Evolutionary conservation across 2,329 filamentous ascomycete genomes (phyloP).

Genomic region (Neonectria coccinea): DNA sequence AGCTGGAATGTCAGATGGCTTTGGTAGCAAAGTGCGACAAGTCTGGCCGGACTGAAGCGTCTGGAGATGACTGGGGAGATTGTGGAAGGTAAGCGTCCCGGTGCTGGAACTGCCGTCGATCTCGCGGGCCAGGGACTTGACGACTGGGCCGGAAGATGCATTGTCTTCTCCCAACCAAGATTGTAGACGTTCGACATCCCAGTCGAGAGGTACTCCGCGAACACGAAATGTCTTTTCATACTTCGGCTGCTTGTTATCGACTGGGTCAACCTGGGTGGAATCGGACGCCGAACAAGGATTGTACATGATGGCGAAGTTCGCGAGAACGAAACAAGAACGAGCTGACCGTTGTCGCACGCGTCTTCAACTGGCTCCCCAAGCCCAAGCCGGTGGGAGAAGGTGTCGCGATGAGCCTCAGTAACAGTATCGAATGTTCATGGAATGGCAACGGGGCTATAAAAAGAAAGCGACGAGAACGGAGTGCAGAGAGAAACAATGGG

Average conservation of each 20-base stretch:
- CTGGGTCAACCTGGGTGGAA: not conserved
- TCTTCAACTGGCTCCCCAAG: too few species aligned
- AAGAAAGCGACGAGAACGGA: too few species aligned
- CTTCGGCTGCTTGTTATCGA: not conserved
- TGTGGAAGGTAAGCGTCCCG: slow-evolving; percentile 17
- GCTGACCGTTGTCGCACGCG: too few species aligned
- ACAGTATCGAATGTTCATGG: too few species aligned
- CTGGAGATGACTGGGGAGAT: not conserved
- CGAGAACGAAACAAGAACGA: too few species aligned
- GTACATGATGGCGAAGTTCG: too few species aligned
- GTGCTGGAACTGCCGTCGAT: slow-evolving; percentile 10
- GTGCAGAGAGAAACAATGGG: too few species aligned
- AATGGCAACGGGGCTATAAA: too few species aligned
- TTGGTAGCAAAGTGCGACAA: not conserved
- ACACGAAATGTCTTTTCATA: slow-evolving; percentile 1
- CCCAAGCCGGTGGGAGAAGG: too few species aligned
- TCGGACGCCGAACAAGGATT: not conserved
- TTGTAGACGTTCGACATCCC: not conserved
- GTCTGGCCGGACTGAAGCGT: not conserved
- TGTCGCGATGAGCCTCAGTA: too few species aligned
- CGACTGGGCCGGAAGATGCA: not conserved
- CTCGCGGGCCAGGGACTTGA: slow-evolving; percentile 14
- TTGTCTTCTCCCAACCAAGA: not conserved
- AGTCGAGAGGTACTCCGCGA: slow-evolving; percentile 18
- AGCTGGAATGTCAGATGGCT: not conserved